Evolutionary conservation across 1,284 basidiomycete species (phyloP).

Genomic region (Cutaneotrichosporon spelunceum): DNA sequence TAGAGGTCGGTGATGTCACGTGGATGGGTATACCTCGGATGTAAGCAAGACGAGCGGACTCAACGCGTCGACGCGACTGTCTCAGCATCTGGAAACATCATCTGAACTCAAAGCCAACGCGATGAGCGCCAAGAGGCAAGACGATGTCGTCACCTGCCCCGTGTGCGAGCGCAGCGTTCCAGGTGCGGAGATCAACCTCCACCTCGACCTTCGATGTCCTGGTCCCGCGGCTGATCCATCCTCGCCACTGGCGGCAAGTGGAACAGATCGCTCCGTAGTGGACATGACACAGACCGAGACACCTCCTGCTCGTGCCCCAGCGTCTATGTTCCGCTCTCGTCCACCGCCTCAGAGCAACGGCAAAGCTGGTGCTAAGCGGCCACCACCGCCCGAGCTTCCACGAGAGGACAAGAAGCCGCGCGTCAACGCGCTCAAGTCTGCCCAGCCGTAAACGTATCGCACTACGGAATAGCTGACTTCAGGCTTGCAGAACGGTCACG

Average conservation of each 20-base stretch:
- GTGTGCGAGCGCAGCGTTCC: slow-evolving; percentile 42
- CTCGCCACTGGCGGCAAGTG: slow-evolving; percentile 4
- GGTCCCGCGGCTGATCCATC: slow-evolving; percentile 22
- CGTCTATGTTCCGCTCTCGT: not conserved
- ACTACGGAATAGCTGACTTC: slow-evolving; percentile 3
- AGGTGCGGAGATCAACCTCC: slow-evolving; percentile 47
- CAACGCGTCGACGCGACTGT: slow-evolving; percentile 1
- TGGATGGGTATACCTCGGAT: not conserved
- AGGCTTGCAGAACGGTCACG: slow-evolving; percentile 49
- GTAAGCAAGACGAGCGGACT: not conserved
- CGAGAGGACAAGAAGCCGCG: slow-evolving; percentile 12
- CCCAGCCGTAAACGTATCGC: slow-evolving; percentile 41
- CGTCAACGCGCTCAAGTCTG: slow-evolving; percentile 43
- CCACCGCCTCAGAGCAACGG: not conserved
- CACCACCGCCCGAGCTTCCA: not conserved
- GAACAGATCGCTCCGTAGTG: not conserved
- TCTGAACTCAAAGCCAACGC: not conserved
- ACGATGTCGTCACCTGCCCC: slow-evolving; percentile 39
- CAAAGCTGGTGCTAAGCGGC: slow-evolving; percentile 2
- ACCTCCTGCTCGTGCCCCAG: not conserved
- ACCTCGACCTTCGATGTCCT: slow-evolving; percentile 48
- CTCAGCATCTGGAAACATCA: not conserved
- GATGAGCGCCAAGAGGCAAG: not conserved
- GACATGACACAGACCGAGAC: not conserved
- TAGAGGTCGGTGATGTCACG: not conserved